A percentile compares a stretch with the other conserved stretches of the same genome.
Evolutionary conservation across 164 flowering plant species (phyloP).

Genomic region (Cinnamomum chago): DNA sequence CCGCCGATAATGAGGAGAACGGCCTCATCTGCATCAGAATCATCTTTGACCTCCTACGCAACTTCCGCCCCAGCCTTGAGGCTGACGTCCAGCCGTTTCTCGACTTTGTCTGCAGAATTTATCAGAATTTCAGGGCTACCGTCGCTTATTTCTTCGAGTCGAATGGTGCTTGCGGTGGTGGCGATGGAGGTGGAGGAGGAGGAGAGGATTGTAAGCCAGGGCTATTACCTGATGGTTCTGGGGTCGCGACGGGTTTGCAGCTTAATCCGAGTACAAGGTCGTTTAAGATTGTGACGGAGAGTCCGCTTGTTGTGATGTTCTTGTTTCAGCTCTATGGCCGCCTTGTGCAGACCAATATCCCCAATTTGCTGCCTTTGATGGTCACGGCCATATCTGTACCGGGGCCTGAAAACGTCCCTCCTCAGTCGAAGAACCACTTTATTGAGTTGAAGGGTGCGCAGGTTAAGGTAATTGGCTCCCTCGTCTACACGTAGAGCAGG

Average conservation of each 20-base stretch:
- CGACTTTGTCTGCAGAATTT: conserved; percentile 93
- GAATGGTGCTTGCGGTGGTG: conserved; percentile 21
- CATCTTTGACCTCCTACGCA: conserved; percentile 84
- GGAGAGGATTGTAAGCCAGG: conserved; percentile 54
- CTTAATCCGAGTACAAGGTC: conserved; percentile 90
- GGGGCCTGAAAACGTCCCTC: conserved; percentile 86
- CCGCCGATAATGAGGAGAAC: conserved; percentile 89
- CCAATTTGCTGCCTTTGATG: conserved; percentile 85
- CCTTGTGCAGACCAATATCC: conserved; percentile 91
- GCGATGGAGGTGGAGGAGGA: conserved; percentile 12
- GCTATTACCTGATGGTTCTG: conserved; percentile 6
- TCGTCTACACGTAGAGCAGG: neutral
- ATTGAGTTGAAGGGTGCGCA: conserved; percentile 95
- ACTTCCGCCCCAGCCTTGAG: conserved; percentile 81
- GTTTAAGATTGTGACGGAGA: conserved; percentile 91
- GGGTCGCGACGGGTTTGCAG: conserved; percentile 26
- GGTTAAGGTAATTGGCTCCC: conserved; percentile 59
- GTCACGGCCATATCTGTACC: conserved; percentile 92
- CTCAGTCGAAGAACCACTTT: conserved; percentile 70
- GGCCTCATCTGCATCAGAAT: conserved; percentile 87
- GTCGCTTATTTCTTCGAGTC: conserved; percentile 82
- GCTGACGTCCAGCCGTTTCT: conserved; percentile 88
- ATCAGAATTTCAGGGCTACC: conserved; percentile 77
- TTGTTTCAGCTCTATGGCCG: conserved; percentile 81
- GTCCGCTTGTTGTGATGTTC: conserved; percentile 97